phyloP scores from a whole-genome alignment of 805 yeast species.

The Pichia paraexigua region DNA sequence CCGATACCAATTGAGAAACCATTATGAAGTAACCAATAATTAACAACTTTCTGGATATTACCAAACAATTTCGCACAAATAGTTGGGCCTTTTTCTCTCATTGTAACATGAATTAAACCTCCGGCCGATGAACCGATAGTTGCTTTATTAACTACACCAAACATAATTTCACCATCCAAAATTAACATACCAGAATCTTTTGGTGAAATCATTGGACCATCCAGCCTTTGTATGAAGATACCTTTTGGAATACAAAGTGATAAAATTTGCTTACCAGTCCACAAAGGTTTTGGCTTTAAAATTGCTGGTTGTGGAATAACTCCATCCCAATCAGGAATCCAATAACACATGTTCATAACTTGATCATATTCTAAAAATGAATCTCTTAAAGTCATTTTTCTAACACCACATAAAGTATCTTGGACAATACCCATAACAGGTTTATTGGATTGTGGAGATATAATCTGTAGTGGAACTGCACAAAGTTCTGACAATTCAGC shows the following conservation, averaged over 20 bases:
- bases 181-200: conserved; percentile 94
- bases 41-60: conserved; percentile 89
- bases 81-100: conserved; percentile 94
- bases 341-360: conserved; percentile 91
- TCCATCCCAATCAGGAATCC: conserved; percentile 99
- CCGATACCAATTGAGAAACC: conserved; percentile 99
- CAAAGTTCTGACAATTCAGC: conserved; percentile 93
- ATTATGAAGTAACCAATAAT: conserved; percentile 91
- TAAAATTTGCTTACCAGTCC: conserved; percentile 95
- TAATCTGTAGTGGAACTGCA: conserved; percentile 96
- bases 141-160: conserved; percentile 96
- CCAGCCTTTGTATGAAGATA: conserved; percentile 88
- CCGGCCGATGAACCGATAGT: conserved; percentile 99
- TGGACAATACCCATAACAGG: conserved; percentile 99
- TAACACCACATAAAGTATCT: conserved; percentile 94
- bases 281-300: conserved; percentile 86
- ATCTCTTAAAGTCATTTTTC: conserved; percentile 92
- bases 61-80: conserved; percentile 87
- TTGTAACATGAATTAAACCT: conserved; percentile 93
- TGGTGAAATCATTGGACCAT: conserved; percentile 79
- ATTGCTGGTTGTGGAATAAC: conserved; percentile 93
- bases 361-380: conserved; percentile 82
- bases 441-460: conserved; percentile 95
- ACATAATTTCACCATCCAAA: conserved; percentile 91
- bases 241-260: conserved; percentile 95